A percentile compares a stretch with the other conserved stretches of the same genome.
Evolutionary conservation across 2,329 filamentous ascomycete genomes (phyloP).

Genomic region (Mycosphaerella arachidis): DNA sequence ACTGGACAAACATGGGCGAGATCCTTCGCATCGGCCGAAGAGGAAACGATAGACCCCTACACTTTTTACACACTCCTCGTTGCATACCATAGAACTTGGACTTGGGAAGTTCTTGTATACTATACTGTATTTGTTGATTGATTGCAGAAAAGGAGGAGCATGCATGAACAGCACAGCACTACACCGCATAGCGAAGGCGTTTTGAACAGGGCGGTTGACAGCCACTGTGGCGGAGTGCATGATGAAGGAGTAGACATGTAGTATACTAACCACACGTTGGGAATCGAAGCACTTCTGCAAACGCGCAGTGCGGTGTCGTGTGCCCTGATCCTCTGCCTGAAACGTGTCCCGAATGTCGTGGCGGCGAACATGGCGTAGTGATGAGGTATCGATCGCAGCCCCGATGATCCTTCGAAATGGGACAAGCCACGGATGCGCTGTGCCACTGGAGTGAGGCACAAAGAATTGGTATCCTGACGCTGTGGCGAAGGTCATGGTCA

Average conservation of each 20-base stretch:
- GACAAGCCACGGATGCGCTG: background rate
- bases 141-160: background rate
- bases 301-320: background rate
- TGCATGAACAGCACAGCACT: conserved; percentile 1
- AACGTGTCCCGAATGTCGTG: background rate
- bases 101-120: background rate
- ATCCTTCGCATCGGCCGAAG: conserved; percentile 35
- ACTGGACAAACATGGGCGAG: conserved; percentile 35
- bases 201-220: background rate
- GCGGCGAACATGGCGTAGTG: background rate
- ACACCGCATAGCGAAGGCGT: background rate
- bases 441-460: background rate
- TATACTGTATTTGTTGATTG: background rate
- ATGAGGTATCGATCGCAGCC: background rate
- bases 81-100: background rate
- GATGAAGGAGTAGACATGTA: background rate
- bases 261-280: background rate
- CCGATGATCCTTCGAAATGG: background rate
- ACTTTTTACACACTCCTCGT: background rate
- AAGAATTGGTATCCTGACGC: background rate
- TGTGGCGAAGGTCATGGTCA: background rate
- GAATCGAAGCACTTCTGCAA: background rate
- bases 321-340: background rate
- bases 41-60: conserved; percentile 24
- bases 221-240: background rate